phyloP scores from a whole-genome alignment of 2,329 filamentous ascomycete genomes.

The Trematosphaeria pertusa region DNA sequence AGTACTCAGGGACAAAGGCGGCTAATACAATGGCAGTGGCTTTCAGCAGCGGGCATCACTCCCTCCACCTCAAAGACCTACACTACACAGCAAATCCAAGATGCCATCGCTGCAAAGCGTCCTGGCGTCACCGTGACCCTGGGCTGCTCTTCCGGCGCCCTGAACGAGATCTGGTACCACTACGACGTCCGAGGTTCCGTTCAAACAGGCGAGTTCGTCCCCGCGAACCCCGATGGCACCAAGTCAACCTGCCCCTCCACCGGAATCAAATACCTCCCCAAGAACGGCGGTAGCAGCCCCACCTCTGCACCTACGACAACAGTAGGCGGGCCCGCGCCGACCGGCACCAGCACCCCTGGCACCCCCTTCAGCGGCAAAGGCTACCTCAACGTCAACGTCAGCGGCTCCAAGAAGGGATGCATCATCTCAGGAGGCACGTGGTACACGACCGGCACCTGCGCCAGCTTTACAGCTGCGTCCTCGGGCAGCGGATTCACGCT shows the following conservation, averaged over 20 bases:
- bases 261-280: slow-evolving; percentile 71
- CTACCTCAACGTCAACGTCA: slow-evolving; percentile 63
- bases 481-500: slow-evolving; percentile 41
- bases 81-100: slow-evolving; percentile 64
- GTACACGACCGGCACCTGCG: slow-evolving; percentile 72
- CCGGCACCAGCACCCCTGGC: slow-evolving; percentile 43
- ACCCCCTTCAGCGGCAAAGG: slow-evolving; percentile 65
- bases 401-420: slow-evolving; percentile 64
- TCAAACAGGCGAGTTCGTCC: slow-evolving; percentile 66
- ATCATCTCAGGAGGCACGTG: slow-evolving; percentile 71
- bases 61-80: slow-evolving; percentile 65
- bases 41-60: slow-evolving; percentile 67
- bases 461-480: slow-evolving; percentile 65
- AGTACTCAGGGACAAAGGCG: background rate
- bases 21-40: slow-evolving; percentile 49
- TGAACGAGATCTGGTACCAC: slow-evolving; percentile 68
- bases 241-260: slow-evolving; percentile 67
- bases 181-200: slow-evolving; percentile 68
- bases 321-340: slow-evolving; percentile 30
- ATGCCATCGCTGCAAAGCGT: slow-evolving; percentile 60
- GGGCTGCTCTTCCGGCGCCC: slow-evolving; percentile 59
- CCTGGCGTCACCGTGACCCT: slow-evolving; percentile 65
- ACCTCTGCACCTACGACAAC: slow-evolving; percentile 38
- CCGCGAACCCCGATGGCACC: slow-evolving; percentile 63
- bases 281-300: slow-evolving; percentile 48